phyloP scores from a whole-genome alignment of 345 rosid species.

The Boechera stricta region DNA sequence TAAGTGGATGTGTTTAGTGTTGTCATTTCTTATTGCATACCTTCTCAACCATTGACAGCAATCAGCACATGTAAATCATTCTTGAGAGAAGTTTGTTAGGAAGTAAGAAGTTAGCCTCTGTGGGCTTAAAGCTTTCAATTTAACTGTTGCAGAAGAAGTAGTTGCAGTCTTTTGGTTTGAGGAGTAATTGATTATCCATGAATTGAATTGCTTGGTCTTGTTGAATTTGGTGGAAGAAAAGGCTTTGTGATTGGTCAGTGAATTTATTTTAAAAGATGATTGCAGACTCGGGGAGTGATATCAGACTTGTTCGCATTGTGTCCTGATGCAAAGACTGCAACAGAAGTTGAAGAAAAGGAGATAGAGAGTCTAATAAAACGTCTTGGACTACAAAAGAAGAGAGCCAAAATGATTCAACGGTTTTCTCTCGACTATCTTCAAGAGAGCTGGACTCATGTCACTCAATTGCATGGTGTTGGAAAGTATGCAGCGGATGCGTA shows the following conservation, averaged over 20 bases:
- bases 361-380: slow-evolving; percentile 56
- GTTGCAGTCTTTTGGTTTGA: background rate
- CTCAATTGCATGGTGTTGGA: slow-evolving; percentile 79
- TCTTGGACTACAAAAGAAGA: slow-evolving; percentile 67
- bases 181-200: background rate
- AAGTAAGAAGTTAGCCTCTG: slow-evolving; percentile 4
- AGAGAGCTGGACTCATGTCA: slow-evolving; percentile 79
- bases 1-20: slow-evolving; percentile 23
- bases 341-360: slow-evolving; percentile 48
- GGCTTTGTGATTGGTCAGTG: background rate
- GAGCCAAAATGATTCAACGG: slow-evolving; percentile 61
- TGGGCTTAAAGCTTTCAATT: background rate
- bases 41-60: background rate
- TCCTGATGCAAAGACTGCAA: slow-evolving; percentile 71
- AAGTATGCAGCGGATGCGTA: slow-evolving; percentile 93
- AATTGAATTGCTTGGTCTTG: background rate
- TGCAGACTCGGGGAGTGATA: slow-evolving; percentile 58
- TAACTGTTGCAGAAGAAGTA: slow-evolving; percentile 3
- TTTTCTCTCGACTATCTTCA: slow-evolving; percentile 69
- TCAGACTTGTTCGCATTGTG: slow-evolving; percentile 59
- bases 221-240: slow-evolving; percentile 4
- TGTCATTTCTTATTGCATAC: background rate
- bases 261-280: background rate
- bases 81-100: background rate
- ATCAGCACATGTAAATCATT: background rate